A percentile compares a stretch with the other conserved stretches of the same genome.
Evolutionary conservation across 2,329 filamentous ascomycete genomes (phyloP).

Genomic region (Pyricularia pennisetigena): DNA sequence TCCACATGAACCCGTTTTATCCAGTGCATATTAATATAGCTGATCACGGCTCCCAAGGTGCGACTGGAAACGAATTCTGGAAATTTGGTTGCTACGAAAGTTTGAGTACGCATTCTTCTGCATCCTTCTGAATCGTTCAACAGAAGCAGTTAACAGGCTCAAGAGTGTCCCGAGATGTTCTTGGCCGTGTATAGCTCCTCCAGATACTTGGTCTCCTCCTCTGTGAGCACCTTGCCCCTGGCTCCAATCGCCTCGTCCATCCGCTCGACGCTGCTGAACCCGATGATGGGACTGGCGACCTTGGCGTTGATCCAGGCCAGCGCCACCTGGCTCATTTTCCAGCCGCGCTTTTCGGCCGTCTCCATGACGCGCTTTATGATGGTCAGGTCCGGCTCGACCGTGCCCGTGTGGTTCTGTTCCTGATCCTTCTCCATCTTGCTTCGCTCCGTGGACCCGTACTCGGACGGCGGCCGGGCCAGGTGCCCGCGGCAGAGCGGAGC

Average conservation of each 20-base stretch:
- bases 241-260: slow-evolving; percentile 50
- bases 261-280: slow-evolving; percentile 46
- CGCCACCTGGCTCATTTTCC: slow-evolving; percentile 36
- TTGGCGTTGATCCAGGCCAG: slow-evolving; percentile 51
- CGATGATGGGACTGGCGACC: slow-evolving; percentile 49
- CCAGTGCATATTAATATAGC: too few species aligned
- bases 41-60: too few species aligned
- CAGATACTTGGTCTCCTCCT: slow-evolving; percentile 50
- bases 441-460: slow-evolving; percentile 8
- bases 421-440: slow-evolving; percentile 5
- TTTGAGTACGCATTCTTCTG: not conserved
- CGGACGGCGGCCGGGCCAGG: slow-evolving; percentile 17
- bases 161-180: slow-evolving; percentile 26
- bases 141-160: not conserved
- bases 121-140: not conserved
- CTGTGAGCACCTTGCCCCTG: slow-evolving; percentile 35
- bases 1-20: not conserved
- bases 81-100: not conserved
- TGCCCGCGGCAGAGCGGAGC: slow-evolving; percentile 21
- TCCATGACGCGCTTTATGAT: slow-evolving; percentile 13
- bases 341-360: slow-evolving; percentile 9
- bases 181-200: slow-evolving; percentile 53
- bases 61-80: not conserved
- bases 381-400: slow-evolving; percentile 15
- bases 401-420: slow-evolving; percentile 3